Percentiles rank a stretch among this genome's conserved stretches.
phyloP scores from a whole-genome alignment of 495 filamentous ascomycete species.

The Penicillium herquei region DNA sequence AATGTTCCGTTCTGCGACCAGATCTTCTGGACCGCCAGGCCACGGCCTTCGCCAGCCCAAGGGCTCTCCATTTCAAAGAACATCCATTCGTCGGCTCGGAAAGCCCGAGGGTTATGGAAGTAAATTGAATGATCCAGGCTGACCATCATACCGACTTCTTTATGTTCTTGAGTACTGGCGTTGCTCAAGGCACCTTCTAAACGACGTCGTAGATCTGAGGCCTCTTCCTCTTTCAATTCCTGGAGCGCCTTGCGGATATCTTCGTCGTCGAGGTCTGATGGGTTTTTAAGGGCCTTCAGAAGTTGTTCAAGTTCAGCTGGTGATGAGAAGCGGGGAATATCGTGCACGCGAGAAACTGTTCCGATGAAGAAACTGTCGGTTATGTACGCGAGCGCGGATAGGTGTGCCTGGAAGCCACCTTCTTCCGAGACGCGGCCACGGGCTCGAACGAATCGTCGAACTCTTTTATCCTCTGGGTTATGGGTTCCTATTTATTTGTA shows the following conservation, averaged over 20 bases:
- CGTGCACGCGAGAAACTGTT: slow-evolving; percentile 75
- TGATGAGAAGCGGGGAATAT: slow-evolving; percentile 61
- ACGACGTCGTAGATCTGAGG: slow-evolving; percentile 36
- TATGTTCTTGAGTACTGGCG: slow-evolving; percentile 22
- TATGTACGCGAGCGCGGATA: slow-evolving; percentile 88
- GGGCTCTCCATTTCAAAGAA: slow-evolving; percentile 87
- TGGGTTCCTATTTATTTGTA: slow-evolving; percentile 28
- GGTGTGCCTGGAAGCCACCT: slow-evolving; percentile 76
- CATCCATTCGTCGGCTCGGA: slow-evolving; percentile 92
- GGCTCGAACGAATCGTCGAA: slow-evolving; percentile 76
- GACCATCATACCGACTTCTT: slow-evolving; percentile 88
- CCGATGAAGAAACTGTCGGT: slow-evolving; percentile 90
- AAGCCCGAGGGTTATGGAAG: slow-evolving; percentile 80
- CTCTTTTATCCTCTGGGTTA: slow-evolving; percentile 62
- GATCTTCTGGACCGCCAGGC: slow-evolving; percentile 82
- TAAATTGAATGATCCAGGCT: slow-evolving; percentile 92
- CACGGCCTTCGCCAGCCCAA: slow-evolving; percentile 90
- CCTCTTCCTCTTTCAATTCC: slow-evolving; percentile 45
- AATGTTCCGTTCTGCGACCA: slow-evolving; percentile 79
- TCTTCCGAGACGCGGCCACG: slow-evolving; percentile 66
- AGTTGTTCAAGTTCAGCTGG: slow-evolving; percentile 35
- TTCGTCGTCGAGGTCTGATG: slow-evolving; percentile 44
- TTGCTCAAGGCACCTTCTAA: slow-evolving; percentile 36
- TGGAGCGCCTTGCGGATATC: slow-evolving; percentile 40
- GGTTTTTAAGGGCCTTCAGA: slow-evolving; percentile 45